These are phyloP conservation scores for Colletotrichum tropicicola DNA, from an alignment of 2,329 filamentous ascomycete species.

Conservation along the genomic window DNA sequence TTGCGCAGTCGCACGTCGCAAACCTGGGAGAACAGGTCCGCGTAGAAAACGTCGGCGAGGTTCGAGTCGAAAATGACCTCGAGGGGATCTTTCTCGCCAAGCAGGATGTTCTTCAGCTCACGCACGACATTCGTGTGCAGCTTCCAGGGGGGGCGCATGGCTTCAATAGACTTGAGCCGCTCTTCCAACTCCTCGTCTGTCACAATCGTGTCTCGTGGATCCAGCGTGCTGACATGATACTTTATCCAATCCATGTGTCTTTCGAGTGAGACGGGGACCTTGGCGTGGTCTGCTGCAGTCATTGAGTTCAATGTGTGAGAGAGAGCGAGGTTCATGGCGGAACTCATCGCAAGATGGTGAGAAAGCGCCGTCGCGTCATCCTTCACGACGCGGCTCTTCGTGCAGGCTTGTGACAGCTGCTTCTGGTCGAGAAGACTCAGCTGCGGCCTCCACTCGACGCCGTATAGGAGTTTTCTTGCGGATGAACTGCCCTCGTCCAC, in stretches of 20 bases:
- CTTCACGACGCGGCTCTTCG: conserved; percentile 31
- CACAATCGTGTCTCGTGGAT: conserved; percentile 17
- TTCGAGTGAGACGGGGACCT: conserved; percentile 31
- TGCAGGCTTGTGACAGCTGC: conserved; percentile 37
- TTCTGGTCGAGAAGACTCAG: conserved; percentile 42
- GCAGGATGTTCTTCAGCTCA: conserved; percentile 39
- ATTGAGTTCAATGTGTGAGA: not conserved
- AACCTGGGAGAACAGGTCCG: conserved; percentile 38
- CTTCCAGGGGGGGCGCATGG: conserved; percentile 40
- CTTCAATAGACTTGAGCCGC: conserved; percentile 37
- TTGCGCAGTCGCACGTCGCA: conserved; percentile 28
- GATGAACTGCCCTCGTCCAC: conserved; percentile 7
- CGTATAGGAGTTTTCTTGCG: conserved; percentile 41
- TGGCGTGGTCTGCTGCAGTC: not conserved
- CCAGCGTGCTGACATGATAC: conserved; percentile 35
- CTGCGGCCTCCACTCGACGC: conserved; percentile 48
- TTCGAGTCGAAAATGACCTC: conserved; percentile 44
- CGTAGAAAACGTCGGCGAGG: conserved; percentile 44
- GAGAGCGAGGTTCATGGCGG: not conserved
- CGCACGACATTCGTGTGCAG: conserved; percentile 40
- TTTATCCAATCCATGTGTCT: conserved; percentile 43
- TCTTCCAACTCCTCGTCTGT: conserved; percentile 37
- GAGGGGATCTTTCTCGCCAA: conserved; percentile 42
- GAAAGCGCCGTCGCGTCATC: conserved; percentile 32
- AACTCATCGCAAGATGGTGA: conserved; percentile 20